Evolutionary conservation across 805 yeast species (phyloP), one percentile per base, ranked within the genome.

Genomic region (Pichia cabralensis): DNA sequence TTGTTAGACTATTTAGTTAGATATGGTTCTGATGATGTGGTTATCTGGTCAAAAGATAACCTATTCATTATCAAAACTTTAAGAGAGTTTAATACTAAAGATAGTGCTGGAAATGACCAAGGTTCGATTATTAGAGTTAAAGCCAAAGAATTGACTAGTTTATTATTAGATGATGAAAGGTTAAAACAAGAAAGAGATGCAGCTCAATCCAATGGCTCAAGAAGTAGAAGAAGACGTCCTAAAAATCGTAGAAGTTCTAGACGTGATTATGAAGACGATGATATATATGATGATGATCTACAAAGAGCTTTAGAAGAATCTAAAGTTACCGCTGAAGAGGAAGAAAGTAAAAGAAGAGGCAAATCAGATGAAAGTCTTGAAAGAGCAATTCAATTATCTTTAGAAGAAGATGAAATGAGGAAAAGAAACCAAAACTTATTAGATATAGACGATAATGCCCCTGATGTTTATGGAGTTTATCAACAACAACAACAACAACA

Each of bases 41-140:
- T 88, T 6, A 63, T 77, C 25, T 89, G 98, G 98, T 76, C 88
- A 41, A 80, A 76, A 52, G 95, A 85, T 52, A 88, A 89, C 54
- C 56, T 88, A 24, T 89, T 85, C 58, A 70, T 88, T 33, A 74
- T 89, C 54, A 86, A 88, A 61, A 86, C 96, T 0, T 65, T 89
- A 47, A 73, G 95, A 35, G 97, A 89, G 55, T 89, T 89, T 56
- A 84, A 79, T 47, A 81, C 76, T 52, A 65, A 68, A 26, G 96
- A 89, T 55, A 89, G 82, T 31, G 52, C 64, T 14, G 86, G 83
- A 30, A 62, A 66, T 20, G 98, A 89, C 57, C 94, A 84, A 50
- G 97, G 98, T 16, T 80, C 81, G 8, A 73, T 84, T 34, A 80
- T 80, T 38, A 71, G 98, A 40, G 85, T 84, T 27, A 84, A 88